Evolutionary conservation across 1,284 basidiomycete genomes (phyloP).

Genomic region (Cutaneotrichosporon sp.): DNA sequence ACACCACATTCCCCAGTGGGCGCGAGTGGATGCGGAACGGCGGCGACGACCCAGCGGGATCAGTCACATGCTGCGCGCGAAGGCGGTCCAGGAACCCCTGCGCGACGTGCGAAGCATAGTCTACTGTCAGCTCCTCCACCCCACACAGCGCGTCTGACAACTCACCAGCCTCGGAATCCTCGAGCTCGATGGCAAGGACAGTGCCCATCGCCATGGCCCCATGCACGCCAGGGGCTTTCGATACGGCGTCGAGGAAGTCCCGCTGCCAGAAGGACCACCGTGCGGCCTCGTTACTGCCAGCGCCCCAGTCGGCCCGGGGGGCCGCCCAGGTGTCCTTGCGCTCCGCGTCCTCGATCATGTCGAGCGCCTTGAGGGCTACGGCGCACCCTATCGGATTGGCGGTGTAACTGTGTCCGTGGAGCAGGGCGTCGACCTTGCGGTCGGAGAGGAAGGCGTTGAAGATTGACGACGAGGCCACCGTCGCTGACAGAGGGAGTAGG

Average conservation of each 20-base stretch:
- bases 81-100: slow-evolving; percentile 55
- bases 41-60: slow-evolving; percentile 21
- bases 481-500: slow-evolving; percentile 78
- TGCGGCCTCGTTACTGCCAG: slow-evolving; percentile 16
- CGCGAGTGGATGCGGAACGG: slow-evolving; percentile 76
- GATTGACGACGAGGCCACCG: slow-evolving; percentile 71
- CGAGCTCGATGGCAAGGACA: slow-evolving; percentile 75
- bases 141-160: too few relatives aligned
- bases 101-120: slow-evolving; percentile 72
- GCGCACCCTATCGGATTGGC: slow-evolving; percentile 88
- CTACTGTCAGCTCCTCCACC: slow-evolving; percentile 44
- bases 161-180: slow-evolving; percentile 59
- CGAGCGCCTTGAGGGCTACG: slow-evolving; percentile 76
- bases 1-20: slow-evolving; percentile 86
- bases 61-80: slow-evolving; percentile 19
- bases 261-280: slow-evolving; percentile 89
- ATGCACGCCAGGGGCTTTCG: slow-evolving; percentile 57
- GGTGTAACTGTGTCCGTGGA: slow-evolving; percentile 95
- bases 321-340: slow-evolving; percentile 56
- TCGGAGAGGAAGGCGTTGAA: slow-evolving; percentile 74
- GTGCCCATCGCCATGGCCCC: slow-evolving; percentile 84
- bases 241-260: slow-evolving; percentile 63
- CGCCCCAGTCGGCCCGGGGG: slow-evolving; percentile 54
- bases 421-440: slow-evolving; percentile 71
- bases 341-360: slow-evolving; percentile 58